Evolutionary conservation across 2,329 filamentous ascomycete species (phyloP).

Genomic region (Trichophaea hybrida): DNA sequence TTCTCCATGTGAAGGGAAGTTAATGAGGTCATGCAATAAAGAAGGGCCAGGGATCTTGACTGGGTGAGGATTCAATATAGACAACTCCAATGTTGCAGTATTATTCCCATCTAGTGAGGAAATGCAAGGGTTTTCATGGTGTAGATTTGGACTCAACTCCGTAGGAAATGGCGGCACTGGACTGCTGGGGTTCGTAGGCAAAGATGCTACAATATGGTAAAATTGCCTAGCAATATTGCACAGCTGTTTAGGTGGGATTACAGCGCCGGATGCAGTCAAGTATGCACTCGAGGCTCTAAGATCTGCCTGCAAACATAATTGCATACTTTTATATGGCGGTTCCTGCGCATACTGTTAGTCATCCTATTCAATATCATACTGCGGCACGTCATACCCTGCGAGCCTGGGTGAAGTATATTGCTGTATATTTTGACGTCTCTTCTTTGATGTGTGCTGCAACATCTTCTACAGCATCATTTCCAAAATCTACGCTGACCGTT

Average conservation of each 20-base stretch:
- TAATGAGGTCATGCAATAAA: slow-evolving; percentile 50
- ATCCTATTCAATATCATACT: too few relatives aligned
- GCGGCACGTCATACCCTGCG: not conserved
- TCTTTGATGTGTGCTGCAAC: not conserved
- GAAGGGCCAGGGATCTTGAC: slow-evolving; percentile 39
- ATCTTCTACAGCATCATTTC: slow-evolving; percentile 2
- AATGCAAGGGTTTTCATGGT: not conserved
- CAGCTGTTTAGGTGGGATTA: slow-evolving; percentile 26
- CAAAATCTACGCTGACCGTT: slow-evolving; percentile 14
- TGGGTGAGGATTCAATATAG: slow-evolving; percentile 46
- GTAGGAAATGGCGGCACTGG: slow-evolving; percentile 3
- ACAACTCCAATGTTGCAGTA: slow-evolving; percentile 29
- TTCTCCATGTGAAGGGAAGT: not conserved
- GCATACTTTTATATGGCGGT: not conserved
- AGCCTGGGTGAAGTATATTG: slow-evolving; percentile 12
- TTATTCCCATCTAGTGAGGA: too few relatives aligned
- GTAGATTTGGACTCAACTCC: not conserved
- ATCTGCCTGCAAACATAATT: not conserved
- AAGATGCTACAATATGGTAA: slow-evolving; percentile 14
- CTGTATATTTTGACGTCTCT: slow-evolving; percentile 6
- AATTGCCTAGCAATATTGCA: slow-evolving; percentile 27
- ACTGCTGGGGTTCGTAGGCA: not conserved
- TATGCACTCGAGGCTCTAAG: not conserved
- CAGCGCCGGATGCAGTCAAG: not conserved
- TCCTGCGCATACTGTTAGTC: not conserved